Evolutionary conservation across 257 asterid genomes (phyloP).

Genomic region (Lavandula angustifolia): DNA sequence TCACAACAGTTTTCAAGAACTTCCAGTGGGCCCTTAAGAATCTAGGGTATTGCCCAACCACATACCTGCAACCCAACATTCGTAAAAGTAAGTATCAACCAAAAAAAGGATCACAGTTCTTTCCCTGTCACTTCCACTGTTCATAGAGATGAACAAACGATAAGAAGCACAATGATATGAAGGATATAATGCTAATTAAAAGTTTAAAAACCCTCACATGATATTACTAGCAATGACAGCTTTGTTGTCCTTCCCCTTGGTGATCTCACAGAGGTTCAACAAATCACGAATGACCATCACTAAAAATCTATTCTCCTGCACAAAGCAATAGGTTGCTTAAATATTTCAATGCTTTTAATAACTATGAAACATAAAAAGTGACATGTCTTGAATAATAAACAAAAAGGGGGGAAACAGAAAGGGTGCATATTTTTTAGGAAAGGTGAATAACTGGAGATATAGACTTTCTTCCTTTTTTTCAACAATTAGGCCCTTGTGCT

Average conservation of each 20-base stretch:
- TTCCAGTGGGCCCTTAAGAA: slow-evolving; percentile 99
- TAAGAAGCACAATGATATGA: slow-evolving; percentile 12
- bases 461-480: background rate
- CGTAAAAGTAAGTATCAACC: background rate
- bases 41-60: slow-evolving; percentile 98
- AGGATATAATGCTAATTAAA: background rate
- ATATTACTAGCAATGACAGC: slow-evolving; percentile 99
- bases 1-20: slow-evolving; percentile 97
- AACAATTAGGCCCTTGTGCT: background rate
- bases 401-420: background rate
- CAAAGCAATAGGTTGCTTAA: slow-evolving; percentile 21
- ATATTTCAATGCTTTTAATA: slow-evolving; percentile 9
- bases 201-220: slow-evolving; percentile 56
- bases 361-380: background rate
- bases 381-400: background rate
- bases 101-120: background rate
- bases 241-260: slow-evolving; percentile 97
- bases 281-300: slow-evolving; percentile 99
- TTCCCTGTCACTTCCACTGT: background rate
- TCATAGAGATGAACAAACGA: slow-evolving; percentile 8
- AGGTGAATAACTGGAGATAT: background rate
- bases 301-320: slow-evolving; percentile 92
- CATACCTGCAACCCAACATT: slow-evolving; percentile 67
- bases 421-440: background rate
- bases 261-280: slow-evolving; percentile 90